Base-by-base conservation (phyloP, 2,329 filamentous ascomycete genomes). In the Ascochyta viciae-villosae region DNA sequence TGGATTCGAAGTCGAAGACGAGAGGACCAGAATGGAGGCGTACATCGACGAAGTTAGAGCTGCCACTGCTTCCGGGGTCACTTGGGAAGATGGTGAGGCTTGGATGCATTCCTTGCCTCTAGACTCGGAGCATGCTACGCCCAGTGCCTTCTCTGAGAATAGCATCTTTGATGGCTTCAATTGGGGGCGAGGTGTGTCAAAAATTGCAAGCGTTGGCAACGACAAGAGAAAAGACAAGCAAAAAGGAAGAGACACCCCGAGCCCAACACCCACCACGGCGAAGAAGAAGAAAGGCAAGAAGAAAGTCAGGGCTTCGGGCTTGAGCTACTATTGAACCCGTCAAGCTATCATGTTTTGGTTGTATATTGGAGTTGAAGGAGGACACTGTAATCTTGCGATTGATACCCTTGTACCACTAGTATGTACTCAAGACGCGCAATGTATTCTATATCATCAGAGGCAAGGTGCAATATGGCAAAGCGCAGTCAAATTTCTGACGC, bases 31-130 rank as follows among this genome's bases (percentile, higher is more conserved):
- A 29, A 69, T 72, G 61, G 70, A 71, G 35, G 64, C 66, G 6
- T 71, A 69, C 22, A 64, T 71, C 23, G 70, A 72, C 13, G 66
- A 65, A 22, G 65, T 70, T 7, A 58, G 68, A 22, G 66, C 66
- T 8, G 66, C 66, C 1, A 65, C 65, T 23, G 66, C 66, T 48
- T 64, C 64, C 1, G 66, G 66, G 24, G 58, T 63, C 24, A 63
- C 59, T 4, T 72, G 68, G 71, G 63, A 70, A 34, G 69, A 72
- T 39, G 60, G 61, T 5, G 64, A 63, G 10, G 63, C 58, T 2
- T 69, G 66, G 66, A 39, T 66, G 24, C 65, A 65, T 37, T 40
- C 60, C 12, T 45, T 60, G 6, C 62, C 60, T 22, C 49, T 51
- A 8, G 67, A 50, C 5, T 48, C 65, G 24, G 64, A 66, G 8